Conservation (phyloP, 345 rosid species). For the Eucalyptus leucophloia region DNA sequence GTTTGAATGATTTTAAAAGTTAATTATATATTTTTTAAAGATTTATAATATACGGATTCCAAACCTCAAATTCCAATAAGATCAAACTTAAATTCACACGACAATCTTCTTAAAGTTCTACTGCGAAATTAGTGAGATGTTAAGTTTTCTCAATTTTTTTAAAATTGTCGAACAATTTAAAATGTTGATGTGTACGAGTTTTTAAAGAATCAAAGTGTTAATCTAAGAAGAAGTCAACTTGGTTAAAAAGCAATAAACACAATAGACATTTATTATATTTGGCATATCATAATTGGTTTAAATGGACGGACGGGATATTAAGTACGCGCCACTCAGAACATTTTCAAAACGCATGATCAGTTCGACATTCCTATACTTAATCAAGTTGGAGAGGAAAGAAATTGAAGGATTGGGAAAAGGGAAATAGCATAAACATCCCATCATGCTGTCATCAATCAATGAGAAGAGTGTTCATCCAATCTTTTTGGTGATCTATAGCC, state of each 20-base stretch:
- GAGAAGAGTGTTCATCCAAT: neutral
- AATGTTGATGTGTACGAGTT: neutral
- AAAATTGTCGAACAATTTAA: fast-evolving
- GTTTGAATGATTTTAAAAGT: neutral
- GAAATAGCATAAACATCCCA: neutral
- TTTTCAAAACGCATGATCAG: neutral
- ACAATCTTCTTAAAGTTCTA: neutral
- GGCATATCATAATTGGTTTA: fast-evolving
- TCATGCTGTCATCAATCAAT: neutral
- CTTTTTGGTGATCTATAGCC: neutral
- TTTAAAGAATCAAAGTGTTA: fast-evolving
- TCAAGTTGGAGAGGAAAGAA: neutral
- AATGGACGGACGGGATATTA: fast-evolving
- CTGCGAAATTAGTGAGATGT: neutral
- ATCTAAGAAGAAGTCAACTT: neutral
- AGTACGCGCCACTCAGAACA: fast-evolving
- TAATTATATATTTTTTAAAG: neutral
- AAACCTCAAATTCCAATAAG: neutral
- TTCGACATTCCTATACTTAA: neutral
- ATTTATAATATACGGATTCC: neutral
- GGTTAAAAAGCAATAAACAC: fast-evolving
- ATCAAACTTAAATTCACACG: fast-evolving
- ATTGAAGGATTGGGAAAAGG: neutral
- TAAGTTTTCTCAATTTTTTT: neutral
- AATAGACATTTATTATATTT: neutral